Evolutionary conservation across 768 basidiomycete genomes (phyloP).

Genomic region (Phaeotremella skinneri): DNA sequence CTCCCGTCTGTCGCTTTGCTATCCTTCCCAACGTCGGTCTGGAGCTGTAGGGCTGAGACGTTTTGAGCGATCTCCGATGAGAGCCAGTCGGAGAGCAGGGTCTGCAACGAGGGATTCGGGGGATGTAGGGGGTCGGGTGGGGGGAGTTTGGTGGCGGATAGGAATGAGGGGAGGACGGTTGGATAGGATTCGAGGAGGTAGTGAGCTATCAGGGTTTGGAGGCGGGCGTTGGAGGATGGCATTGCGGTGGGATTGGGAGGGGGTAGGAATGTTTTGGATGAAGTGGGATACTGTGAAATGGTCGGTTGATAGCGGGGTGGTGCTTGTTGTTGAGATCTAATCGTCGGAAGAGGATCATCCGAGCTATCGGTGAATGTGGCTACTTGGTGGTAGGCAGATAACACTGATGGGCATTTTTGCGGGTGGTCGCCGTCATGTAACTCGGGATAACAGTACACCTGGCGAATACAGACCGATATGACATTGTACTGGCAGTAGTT

Average conservation of each 20-base stretch:
- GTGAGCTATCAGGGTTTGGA: constrained; percentile 38
- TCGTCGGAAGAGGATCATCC: too few species aligned
- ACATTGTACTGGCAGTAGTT: background rate
- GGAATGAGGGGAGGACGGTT: constrained; percentile 31
- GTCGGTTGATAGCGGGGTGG: background rate
- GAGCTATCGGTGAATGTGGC: too few species aligned
- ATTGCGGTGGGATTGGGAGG: too few species aligned
- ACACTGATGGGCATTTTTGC: too few species aligned
- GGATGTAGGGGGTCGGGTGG: constrained; percentile 30
- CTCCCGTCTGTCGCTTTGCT: constrained; percentile 18
- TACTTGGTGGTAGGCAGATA: too few species aligned
- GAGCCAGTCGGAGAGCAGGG: constrained; percentile 37
- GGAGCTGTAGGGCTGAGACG: background rate
- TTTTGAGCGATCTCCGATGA: constrained; percentile 14
- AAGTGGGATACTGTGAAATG: background rate
- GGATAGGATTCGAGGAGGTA: constrained; percentile 41
- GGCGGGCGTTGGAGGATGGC: background rate
- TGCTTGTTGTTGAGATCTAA: too few species aligned
- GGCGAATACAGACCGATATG: too few species aligned
- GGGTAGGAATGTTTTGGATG: background rate
- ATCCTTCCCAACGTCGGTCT: background rate
- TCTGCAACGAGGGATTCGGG: constrained; percentile 41
- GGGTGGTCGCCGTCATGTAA: too few species aligned
- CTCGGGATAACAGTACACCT: too few species aligned
- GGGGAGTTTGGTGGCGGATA: constrained; percentile 25